Conservation (phyloP, 148 eudicot genomes). For the Fagopyrum tataricum region DNA sequence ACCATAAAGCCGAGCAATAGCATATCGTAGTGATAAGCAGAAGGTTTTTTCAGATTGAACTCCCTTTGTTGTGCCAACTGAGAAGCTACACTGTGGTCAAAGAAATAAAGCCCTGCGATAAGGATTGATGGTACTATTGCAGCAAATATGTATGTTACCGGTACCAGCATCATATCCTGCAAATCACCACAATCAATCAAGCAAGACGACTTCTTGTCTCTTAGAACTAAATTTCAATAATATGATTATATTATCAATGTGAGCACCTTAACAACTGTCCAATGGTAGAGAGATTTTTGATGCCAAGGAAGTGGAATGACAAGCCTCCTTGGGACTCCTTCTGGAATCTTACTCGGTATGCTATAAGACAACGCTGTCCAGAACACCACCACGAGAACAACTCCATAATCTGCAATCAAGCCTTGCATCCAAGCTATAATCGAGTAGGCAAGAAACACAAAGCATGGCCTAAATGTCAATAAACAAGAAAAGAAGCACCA, state of each 20-base stretch:
- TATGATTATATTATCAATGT: not conserved
- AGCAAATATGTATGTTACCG: conserved; percentile 46
- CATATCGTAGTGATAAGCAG: conserved; percentile 76
- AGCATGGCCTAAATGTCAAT: not conserved
- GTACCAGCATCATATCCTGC: conserved; percentile 75
- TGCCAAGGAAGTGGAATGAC: conserved; percentile 80
- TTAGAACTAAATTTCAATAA: not conserved
- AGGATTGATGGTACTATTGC: conserved; percentile 82
- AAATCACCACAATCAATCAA: not conserved
- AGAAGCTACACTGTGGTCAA: conserved; percentile 92
- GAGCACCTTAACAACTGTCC: conserved; percentile 66
- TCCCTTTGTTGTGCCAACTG: conserved; percentile 93
- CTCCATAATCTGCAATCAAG: conserved; percentile 84
- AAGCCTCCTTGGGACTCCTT: conserved; percentile 77
- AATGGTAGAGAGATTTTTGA: conserved; percentile 52
- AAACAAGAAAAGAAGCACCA: not conserved
- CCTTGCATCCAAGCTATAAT: conserved; percentile 55
- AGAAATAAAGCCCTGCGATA: conserved; percentile 92
- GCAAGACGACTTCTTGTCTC: not conserved
- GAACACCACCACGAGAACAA: conserved; percentile 61
- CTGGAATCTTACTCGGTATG: conserved; percentile 45
- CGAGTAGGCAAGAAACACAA: not conserved
- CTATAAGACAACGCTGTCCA: conserved; percentile 71
- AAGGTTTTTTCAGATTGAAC: conserved; percentile 79
- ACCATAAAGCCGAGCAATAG: conserved; percentile 80